Evolutionary conservation across 1,284 basidiomycete species (phyloP).

Genomic region (Ceratobasidium sp.): DNA sequence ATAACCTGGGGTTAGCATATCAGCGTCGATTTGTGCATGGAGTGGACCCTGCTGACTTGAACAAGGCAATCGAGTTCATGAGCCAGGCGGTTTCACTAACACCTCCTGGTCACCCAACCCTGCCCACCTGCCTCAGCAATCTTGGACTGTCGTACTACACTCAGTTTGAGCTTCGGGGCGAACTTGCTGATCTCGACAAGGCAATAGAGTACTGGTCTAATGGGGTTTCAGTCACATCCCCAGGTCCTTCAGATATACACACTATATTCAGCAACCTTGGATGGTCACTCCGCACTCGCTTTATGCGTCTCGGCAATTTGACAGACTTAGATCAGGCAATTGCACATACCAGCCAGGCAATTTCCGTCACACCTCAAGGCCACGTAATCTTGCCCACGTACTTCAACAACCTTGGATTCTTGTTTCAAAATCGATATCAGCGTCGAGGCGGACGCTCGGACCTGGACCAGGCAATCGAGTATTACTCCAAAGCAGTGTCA

Average conservation of each 20-base stretch:
- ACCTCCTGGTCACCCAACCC: too few relatives aligned
- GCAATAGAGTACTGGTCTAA: background rate
- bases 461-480: too few relatives aligned
- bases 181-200: background rate
- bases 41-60: background rate
- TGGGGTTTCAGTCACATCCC: background rate
- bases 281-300: background rate
- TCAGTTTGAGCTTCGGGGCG: background rate
- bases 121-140: too few relatives aligned
- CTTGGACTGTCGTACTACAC: background rate
- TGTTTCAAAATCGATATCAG: background rate
- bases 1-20: background rate
- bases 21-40: background rate
- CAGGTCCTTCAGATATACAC: background rate
- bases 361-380: background rate
- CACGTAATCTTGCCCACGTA: background rate
- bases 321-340: background rate
- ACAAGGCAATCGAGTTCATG: conserved; percentile 8
- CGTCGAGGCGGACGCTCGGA: background rate
- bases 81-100: background rate
- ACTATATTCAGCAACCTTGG: background rate
- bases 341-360: background rate
- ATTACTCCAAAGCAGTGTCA: too few relatives aligned
- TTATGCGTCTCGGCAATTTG: background rate
- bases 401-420: background rate